These are phyloP conservation scores for Cylindricascospora bacillispora DNA, from an alignment of 1,139 yeast species.

Conservation along the genomic window DNA sequence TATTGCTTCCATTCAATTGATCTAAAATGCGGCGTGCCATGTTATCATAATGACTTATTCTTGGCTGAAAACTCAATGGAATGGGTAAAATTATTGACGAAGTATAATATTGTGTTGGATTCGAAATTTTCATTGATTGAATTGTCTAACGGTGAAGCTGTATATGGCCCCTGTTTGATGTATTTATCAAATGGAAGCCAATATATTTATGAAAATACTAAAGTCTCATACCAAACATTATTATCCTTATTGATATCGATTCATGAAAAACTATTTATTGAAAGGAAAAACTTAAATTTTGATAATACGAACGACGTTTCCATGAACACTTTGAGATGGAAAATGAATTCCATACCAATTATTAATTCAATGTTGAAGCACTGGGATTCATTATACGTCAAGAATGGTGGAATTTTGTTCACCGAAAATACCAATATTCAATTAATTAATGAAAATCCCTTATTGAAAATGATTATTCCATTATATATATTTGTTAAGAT, in stretches of 20 bases:
- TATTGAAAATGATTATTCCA: conserved; percentile 52
- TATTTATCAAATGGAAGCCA: conserved; percentile 36
- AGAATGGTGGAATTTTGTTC: conserved; percentile 47
- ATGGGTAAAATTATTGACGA: conserved; percentile 39
- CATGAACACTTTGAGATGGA: conserved; percentile 42
- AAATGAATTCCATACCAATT: conserved; percentile 44
- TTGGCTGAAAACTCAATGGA: conserved; percentile 39
- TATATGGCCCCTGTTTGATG: conserved; percentile 37
- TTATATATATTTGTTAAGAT: conserved; percentile 51
- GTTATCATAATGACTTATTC: conserved; percentile 62
- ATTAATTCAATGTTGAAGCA: conserved; percentile 43
- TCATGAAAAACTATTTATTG: conserved; percentile 55
- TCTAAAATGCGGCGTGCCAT: conserved; percentile 57
- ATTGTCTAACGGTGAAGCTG: conserved; percentile 44
- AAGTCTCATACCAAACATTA: conserved; percentile 43
- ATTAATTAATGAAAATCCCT: conserved; percentile 38
- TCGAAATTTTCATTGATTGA: conserved; percentile 41
- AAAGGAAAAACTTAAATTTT: conserved; percentile 29
- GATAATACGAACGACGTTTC: conserved; percentile 22
- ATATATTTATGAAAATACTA: conserved; percentile 26
- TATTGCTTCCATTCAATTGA: conserved; percentile 46
- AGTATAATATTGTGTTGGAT: conserved; percentile 29
- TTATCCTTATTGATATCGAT: conserved; percentile 57
- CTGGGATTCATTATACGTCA: conserved; percentile 54
- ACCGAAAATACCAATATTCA: conserved; percentile 35